A percentile compares a stretch with the other conserved stretches of the same genome.
phyloP scores from a whole-genome alignment of 257 asterid species.

The Nicotiana sylvestris region DNA sequence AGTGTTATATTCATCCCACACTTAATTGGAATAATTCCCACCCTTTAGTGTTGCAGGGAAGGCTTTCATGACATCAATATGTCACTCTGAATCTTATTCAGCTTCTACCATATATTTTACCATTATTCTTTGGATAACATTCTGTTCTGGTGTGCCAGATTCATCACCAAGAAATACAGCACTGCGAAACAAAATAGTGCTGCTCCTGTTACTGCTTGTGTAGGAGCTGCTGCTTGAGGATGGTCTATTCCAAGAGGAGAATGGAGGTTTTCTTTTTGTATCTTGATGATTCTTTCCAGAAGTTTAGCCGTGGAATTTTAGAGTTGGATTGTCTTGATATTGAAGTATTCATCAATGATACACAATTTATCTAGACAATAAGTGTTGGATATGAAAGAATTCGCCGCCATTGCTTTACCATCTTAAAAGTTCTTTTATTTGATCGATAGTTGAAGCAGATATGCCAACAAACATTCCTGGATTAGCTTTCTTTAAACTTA shows the following conservation, averaged over 20 bases:
- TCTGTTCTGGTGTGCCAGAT: constrained; percentile 37
- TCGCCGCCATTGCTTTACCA: neutral
- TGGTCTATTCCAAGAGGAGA: neutral
- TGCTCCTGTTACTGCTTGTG: constrained; percentile 79
- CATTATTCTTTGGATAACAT: neutral
- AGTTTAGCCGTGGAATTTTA: constrained; percentile 9
- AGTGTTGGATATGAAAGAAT: neutral
- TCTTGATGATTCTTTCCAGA: neutral
- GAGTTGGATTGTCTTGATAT: neutral
- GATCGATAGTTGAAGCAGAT: neutral
- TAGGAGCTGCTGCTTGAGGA: constrained; percentile 59
- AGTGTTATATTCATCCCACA: neutral
- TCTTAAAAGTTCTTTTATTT: neutral
- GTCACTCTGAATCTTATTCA: neutral
- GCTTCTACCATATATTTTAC: neutral
- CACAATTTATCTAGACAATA: neutral
- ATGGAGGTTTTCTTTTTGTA: constrained; percentile 4
- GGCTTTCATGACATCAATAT: neutral
- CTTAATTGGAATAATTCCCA: neutral
- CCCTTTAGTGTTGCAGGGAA: neutral
- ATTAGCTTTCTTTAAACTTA: neutral
- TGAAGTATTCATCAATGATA: neutral
- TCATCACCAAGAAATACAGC: constrained; percentile 94
- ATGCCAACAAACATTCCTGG: neutral
- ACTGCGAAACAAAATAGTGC: constrained; percentile 44